phyloP scores from a whole-genome alignment of 352 stramenopile genomes.

The Stramenopiles sp. region DNA sequence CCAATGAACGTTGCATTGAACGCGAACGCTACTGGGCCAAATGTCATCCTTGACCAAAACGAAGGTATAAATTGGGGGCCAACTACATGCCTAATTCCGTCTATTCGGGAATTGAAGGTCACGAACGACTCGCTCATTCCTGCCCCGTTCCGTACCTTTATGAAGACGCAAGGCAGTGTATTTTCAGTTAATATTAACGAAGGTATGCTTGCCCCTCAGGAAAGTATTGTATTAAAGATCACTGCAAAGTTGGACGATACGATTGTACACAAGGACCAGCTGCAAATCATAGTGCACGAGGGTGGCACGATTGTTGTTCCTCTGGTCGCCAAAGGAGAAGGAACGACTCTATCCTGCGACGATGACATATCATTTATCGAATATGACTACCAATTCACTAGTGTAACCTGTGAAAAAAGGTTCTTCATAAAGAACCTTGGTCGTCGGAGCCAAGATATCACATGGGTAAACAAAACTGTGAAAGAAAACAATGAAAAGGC shows the following conservation, averaged over 20 bases:
- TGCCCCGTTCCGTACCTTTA: conserved; percentile 69
- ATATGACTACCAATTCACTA: conserved; percentile 73
- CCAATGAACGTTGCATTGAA: conserved; percentile 61
- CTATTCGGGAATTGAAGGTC: conserved; percentile 42
- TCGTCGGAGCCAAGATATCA: conserved; percentile 62
- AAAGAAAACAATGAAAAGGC: conserved; percentile 27
- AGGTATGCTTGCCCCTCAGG: conserved; percentile 47
- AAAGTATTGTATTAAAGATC: conserved; percentile 44
- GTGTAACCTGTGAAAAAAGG: conserved; percentile 54
- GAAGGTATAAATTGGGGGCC: conserved; percentile 62
- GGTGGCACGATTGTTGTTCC: conserved; percentile 66
- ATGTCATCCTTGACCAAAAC: conserved; percentile 46
- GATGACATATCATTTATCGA: conserved; percentile 62
- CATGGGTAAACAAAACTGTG: conserved; percentile 65
- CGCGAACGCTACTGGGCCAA: conserved; percentile 52
- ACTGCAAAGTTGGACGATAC: conserved; percentile 79
- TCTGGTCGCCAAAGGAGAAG: conserved; percentile 62
- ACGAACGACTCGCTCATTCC: conserved; percentile 68
- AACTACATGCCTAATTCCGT: conserved; percentile 62
- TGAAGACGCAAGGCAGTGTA: conserved; percentile 66
- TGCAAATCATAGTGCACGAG: conserved; percentile 71
- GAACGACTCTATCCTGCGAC: conserved; percentile 55
- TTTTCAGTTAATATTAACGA: conserved; percentile 71
- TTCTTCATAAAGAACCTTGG: conserved; percentile 86
- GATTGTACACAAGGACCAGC: conserved; percentile 64